Conservation (phyloP, 2,329 filamentous ascomycete genomes). For the Rhinocladiella similis region DNA sequence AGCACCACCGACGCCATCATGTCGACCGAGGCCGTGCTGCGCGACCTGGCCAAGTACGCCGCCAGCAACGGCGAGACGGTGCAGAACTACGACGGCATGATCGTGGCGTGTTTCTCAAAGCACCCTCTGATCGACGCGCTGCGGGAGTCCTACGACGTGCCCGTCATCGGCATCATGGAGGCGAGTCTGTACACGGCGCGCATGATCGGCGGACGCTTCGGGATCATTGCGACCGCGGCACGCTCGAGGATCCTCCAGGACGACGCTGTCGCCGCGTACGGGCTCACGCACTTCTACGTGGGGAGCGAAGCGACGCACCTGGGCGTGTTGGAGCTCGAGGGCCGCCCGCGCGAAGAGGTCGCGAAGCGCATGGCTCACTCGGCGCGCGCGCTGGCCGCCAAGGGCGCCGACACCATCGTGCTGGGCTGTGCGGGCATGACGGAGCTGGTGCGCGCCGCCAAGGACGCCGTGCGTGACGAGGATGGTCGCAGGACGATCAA, state of each 20-base stretch:
- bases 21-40: conserved; percentile 50
- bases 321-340: conserved; percentile 48
- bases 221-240: conserved; percentile 44
- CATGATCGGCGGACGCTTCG: conserved; percentile 50
- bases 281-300: conserved; percentile 44
- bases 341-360: conserved; percentile 39
- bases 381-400: conserved; percentile 40
- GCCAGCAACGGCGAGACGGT: conserved; percentile 37
- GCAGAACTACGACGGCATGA: conserved; percentile 47
- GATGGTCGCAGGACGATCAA: conserved; percentile 39
- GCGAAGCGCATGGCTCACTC: conserved; percentile 41
- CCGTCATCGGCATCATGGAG: conserved; percentile 54
- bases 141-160: conserved; percentile 47
- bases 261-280: conserved; percentile 44
- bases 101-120: conserved; percentile 52
- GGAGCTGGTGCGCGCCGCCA: conserved; percentile 47
- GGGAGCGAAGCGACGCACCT: conserved; percentile 45
- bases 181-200: conserved; percentile 51
- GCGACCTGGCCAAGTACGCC: conserved; percentile 43
- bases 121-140: conserved; percentile 50
- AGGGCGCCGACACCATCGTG: conserved; percentile 45
- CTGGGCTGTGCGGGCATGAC: conserved; percentile 54
- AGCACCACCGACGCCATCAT: conserved; percentile 52
- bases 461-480: conserved; percentile 46
- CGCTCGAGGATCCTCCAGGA: conserved; percentile 43